Percentiles rank a stretch among this genome's conserved stretches.
These are phyloP conservation scores for Mortierella sp. DNA, from an alignment of 371 early-diverging fungal species.

Conservation along the genomic window DNA sequence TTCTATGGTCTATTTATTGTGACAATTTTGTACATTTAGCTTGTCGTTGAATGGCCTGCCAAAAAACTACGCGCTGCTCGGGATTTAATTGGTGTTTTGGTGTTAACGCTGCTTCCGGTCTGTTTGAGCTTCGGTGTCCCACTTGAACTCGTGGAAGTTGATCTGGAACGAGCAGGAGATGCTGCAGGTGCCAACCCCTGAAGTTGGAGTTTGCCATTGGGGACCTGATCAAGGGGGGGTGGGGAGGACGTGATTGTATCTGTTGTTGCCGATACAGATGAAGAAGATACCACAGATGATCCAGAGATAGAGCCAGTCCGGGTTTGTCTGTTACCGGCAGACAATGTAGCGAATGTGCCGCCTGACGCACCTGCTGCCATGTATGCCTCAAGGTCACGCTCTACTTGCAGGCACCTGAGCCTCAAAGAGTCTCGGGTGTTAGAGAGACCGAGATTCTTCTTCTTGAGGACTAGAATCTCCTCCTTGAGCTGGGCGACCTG, in stretches of 20 bases:
- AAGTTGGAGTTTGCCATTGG: conserved; percentile 20
- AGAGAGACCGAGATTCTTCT: conserved; percentile 59
- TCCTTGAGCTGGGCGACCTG: conserved; percentile 66
- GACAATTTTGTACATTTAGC: conserved; percentile 3
- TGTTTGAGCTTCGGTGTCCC: neutral
- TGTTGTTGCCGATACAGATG: conserved; percentile 3
- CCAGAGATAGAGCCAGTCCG: conserved; percentile 13
- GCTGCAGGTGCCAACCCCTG: conserved; percentile 4
- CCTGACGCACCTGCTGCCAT: conserved; percentile 25
- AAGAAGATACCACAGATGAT: conserved; percentile 24
- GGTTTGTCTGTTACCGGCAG: neutral
- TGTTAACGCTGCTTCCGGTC: neutral
- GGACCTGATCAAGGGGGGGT: conserved; percentile 1
- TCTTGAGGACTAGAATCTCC: conserved; percentile 63
- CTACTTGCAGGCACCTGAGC: conserved; percentile 58
- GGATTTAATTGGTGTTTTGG: conserved; percentile 19
- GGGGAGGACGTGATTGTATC: neutral
- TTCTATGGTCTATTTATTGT: neutral
- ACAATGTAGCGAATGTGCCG: neutral
- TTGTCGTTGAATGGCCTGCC: conserved; percentile 29
- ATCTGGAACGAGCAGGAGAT: conserved; percentile 9
- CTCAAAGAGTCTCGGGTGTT: conserved; percentile 61
- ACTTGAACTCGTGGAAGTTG: conserved; percentile 16
- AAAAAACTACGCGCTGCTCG: conserved; percentile 39
- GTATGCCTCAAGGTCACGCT: conserved; percentile 66